phyloP scores from a whole-genome alignment of 1,284 basidiomycete genomes.

The Singerocomus inundabilis region DNA sequence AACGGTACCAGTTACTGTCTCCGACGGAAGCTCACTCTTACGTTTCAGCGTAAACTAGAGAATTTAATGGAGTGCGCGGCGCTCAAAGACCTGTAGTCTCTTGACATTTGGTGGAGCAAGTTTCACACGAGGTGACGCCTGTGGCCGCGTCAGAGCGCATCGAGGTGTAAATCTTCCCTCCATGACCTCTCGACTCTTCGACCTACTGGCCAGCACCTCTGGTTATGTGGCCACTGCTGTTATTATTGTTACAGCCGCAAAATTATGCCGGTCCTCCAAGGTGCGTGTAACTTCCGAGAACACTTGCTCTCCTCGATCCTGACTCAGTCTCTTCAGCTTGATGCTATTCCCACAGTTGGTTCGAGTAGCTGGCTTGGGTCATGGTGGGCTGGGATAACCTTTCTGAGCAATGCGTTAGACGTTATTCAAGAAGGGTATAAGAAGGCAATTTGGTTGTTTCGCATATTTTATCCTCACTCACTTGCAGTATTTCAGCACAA shows the following conservation, averaged over 20 bases:
- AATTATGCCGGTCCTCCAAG: neutral
- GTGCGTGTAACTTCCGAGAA: neutral
- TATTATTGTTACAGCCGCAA: neutral
- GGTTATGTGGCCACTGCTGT: neutral
- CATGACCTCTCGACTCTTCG: neutral
- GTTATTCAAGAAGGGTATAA: constrained; percentile 25
- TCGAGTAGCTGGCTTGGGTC: constrained; percentile 17
- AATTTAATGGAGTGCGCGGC: too few species aligned
- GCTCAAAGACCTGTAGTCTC: too few species aligned
- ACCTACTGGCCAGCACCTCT: neutral
- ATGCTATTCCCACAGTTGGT: neutral
- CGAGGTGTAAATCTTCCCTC: neutral
- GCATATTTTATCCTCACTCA: neutral
- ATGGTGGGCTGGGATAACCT: constrained; percentile 18
- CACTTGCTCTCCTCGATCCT: neutral
- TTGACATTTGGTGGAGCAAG: too few species aligned
- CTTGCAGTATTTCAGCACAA: constrained; percentile 8
- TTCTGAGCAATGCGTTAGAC: neutral
- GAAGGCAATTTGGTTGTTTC: constrained; percentile 1
- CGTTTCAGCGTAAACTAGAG: too few species aligned
- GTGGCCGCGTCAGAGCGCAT: too few species aligned
- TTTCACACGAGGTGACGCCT: too few species aligned
- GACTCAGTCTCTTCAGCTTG: neutral
- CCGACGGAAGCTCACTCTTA: too few species aligned
- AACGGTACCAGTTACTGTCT: too few species aligned